Conservation (phyloP, 441 rosid genomes). For the Hura crepitans region DNA sequence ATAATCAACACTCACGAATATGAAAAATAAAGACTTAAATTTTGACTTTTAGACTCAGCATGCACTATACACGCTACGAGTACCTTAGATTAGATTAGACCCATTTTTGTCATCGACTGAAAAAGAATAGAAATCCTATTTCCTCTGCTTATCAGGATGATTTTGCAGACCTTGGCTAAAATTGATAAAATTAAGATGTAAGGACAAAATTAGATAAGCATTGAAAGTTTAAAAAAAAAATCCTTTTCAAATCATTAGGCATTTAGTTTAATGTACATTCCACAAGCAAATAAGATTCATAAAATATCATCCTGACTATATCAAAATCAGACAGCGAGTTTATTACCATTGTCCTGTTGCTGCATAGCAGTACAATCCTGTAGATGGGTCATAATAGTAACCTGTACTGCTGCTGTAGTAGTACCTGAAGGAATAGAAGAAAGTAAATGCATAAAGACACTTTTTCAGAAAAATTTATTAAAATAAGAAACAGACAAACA, state of each 20-base stretch:
- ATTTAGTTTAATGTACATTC: background rate
- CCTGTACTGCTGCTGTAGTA: constrained; percentile 89
- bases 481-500: no score
- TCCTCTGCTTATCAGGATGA: no score
- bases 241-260: background rate
- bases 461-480: background rate
- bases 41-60: no score
- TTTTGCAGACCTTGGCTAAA: no score
- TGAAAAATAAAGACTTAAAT: no score
- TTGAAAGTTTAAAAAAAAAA: background rate
- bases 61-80: no score
- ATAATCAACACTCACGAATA: no score
- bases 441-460: background rate
- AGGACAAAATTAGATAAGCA: no score
- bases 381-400: constrained; percentile 77
- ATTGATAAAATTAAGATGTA: no score
- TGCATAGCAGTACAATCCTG: constrained; percentile 77
- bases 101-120: no score
- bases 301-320: background rate
- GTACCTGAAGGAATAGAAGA: constrained; percentile 47
- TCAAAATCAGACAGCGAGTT: constrained; percentile 4
- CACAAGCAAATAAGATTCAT: background rate
- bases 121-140: no score
- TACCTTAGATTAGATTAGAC: no score
- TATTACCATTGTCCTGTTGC: constrained; percentile 80